Percentiles rank a stretch among this genome's conserved stretches.
These are phyloP conservation scores for Phoma sp. DNA, from an alignment of 2,329 filamentous ascomycete genomes.

Conservation along the genomic window DNA sequence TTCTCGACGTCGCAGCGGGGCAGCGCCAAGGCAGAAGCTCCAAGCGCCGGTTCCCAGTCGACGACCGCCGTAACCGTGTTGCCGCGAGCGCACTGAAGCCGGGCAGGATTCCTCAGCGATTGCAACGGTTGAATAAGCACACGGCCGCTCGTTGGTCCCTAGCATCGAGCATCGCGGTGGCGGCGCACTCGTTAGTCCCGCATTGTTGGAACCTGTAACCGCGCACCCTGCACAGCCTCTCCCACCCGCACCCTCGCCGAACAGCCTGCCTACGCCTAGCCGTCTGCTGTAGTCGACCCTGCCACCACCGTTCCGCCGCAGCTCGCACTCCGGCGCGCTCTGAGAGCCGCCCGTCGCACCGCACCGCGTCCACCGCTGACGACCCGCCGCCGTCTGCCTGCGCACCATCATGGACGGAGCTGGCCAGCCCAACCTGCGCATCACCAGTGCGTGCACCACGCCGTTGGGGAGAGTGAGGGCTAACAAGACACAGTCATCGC, in stretches of 20 bases:
- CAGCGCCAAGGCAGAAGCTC: conserved; percentile 27
- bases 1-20: conserved; percentile 22
- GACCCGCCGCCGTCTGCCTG: conserved; percentile 4
- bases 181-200: conserved; percentile 23
- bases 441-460: conserved; percentile 81
- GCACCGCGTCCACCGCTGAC: background rate
- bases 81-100: background rate
- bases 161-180: conserved; percentile 26
- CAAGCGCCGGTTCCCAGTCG: conserved; percentile 17
- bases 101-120: conserved; percentile 18
- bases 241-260: conserved; percentile 30
- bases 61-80: background rate
- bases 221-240: conserved; percentile 43
- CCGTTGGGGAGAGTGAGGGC: too few species aligned
- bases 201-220: conserved; percentile 34
- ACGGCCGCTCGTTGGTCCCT: conserved; percentile 17
- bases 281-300: too few species aligned
- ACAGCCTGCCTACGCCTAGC: too few species aligned
- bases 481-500: conserved; percentile 78
- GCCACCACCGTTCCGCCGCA: too few species aligned
- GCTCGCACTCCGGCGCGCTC: conserved; percentile 34
- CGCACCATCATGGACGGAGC: conserved; percentile 53
- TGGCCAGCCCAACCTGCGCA: conserved; percentile 79
- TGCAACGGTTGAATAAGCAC: conserved; percentile 33
- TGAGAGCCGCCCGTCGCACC: conserved; percentile 35